phyloP scores from a whole-genome alignment of 306 rosid species.

The Cicer judaicum region DNA sequence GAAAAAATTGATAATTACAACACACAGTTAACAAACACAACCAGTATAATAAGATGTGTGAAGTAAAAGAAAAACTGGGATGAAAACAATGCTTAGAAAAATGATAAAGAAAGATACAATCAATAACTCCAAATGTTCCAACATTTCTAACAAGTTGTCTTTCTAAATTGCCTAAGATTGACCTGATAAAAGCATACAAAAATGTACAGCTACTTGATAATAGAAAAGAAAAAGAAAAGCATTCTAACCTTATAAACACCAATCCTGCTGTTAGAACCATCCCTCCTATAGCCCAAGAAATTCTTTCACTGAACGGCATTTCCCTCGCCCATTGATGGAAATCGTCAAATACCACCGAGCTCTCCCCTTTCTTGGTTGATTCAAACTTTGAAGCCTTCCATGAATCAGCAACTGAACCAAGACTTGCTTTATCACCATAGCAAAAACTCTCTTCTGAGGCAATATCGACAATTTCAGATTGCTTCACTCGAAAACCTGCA shows the following conservation, averaged over 20 bases:
- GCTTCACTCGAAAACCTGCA: constrained; percentile 79
- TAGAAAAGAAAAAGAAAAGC: constrained; percentile 26
- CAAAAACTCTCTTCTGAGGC: constrained; percentile 58
- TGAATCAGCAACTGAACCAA: constrained; percentile 74
- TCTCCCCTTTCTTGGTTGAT: constrained; percentile 49
- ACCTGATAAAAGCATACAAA: constrained; percentile 2
- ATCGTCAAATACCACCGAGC: constrained; percentile 51
- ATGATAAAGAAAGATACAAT: not conserved
- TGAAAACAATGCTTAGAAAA: constrained; percentile 10
- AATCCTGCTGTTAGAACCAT: constrained; percentile 91
- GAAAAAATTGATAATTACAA: not conserved
- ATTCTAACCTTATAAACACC: constrained; percentile 69
- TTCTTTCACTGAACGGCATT: constrained; percentile 72
- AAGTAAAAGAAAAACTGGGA: constrained; percentile 15
- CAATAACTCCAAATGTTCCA: not conserved
- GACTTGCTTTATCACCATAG: constrained; percentile 83
- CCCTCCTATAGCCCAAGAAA: constrained; percentile 97
- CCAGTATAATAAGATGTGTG: not conserved
- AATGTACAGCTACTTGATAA: constrained; percentile 21
- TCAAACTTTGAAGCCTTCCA: constrained; percentile 67
- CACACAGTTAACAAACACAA: not conserved
- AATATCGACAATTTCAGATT: constrained; percentile 45
- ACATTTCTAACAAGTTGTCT: not conserved
- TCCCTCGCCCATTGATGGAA: constrained; percentile 63
- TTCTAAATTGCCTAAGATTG: constrained; percentile 18